Evolutionary conservation across 2,329 filamentous ascomycete species (phyloP).

Genomic region (Cercospora sp.): DNA sequence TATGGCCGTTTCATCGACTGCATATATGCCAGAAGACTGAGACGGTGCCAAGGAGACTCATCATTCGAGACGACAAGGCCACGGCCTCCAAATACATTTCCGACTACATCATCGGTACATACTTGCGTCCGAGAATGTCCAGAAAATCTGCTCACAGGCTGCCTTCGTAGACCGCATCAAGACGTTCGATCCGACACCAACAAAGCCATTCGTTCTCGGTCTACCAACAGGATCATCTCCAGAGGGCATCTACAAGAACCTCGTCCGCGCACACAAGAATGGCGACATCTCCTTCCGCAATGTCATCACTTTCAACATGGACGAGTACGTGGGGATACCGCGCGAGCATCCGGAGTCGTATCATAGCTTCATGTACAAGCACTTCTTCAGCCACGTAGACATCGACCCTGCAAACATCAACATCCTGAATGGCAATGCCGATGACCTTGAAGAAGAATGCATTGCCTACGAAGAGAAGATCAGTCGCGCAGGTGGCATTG

Average conservation of each 20-base stretch:
- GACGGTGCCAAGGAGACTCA: conserved; percentile 66
- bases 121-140: background rate
- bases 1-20: background rate
- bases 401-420: conserved; percentile 79
- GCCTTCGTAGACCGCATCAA: conserved; percentile 69
- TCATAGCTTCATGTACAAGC: conserved; percentile 90
- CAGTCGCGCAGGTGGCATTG: conserved; percentile 71
- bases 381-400: conserved; percentile 85
- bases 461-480: conserved; percentile 78
- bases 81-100: conserved; percentile 74
- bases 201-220: conserved; percentile 77
- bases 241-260: conserved; percentile 71
- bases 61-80: conserved; percentile 71
- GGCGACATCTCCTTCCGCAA: conserved; percentile 79
- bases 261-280: conserved; percentile 70
- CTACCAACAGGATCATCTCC: conserved; percentile 82
- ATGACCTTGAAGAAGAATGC: conserved; percentile 73
- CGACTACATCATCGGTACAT: conserved; percentile 72
- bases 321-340: conserved; percentile 83
- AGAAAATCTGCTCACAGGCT: background rate
- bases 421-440: conserved; percentile 78
- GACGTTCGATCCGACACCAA: conserved; percentile 68
- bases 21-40: background rate
- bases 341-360: conserved; percentile 83
- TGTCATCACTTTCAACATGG: conserved; percentile 93